These are phyloP conservation scores for Ophiostoma novo-ulmi DNA, from an alignment of 2,329 filamentous ascomycete genomes.

Conservation along the genomic window DNA sequence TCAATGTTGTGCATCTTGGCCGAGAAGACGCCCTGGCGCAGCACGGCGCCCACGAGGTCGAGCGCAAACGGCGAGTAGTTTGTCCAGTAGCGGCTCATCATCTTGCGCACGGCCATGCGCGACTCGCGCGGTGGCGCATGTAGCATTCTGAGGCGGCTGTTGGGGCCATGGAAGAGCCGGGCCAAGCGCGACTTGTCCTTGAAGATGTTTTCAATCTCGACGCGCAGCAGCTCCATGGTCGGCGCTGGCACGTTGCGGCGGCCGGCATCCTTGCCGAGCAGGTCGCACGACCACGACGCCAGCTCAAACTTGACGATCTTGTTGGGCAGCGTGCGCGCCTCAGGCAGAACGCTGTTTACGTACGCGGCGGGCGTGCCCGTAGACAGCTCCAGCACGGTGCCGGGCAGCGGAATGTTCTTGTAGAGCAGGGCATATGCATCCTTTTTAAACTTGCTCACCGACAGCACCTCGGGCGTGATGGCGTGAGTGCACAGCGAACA, in stretches of 20 bases:
- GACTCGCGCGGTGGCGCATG: slow-evolving; percentile 28
- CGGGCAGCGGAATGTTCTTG: slow-evolving; percentile 55
- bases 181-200: slow-evolving; percentile 36
- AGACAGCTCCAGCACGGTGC: slow-evolving; percentile 56
- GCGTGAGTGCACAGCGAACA: slow-evolving; percentile 49
- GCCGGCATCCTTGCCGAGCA: slow-evolving; percentile 33
- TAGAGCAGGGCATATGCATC: slow-evolving; percentile 50
- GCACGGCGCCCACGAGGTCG: slow-evolving; percentile 60
- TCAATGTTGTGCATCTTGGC: slow-evolving; percentile 71
- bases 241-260: slow-evolving; percentile 28
- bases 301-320: background rate
- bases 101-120: slow-evolving; percentile 52
- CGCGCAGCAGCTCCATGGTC: slow-evolving; percentile 49
- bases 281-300: slow-evolving; percentile 29
- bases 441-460: slow-evolving; percentile 55
- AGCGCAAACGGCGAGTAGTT: slow-evolving; percentile 61
- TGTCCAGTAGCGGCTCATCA: slow-evolving; percentile 67
- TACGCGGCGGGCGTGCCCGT: slow-evolving; percentile 50
- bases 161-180: slow-evolving; percentile 35
- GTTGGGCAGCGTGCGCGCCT: slow-evolving; percentile 51
- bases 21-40: slow-evolving; percentile 61
- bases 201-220: slow-evolving; percentile 46
- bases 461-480: slow-evolving; percentile 55
- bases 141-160: background rate
- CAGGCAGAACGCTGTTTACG: slow-evolving; percentile 27